Percentiles rank a stretch among this genome's conserved stretches.
These are phyloP conservation scores for Pichia sp. DNA, from an alignment of 1,139 yeast species.

Conservation along the genomic window DNA sequence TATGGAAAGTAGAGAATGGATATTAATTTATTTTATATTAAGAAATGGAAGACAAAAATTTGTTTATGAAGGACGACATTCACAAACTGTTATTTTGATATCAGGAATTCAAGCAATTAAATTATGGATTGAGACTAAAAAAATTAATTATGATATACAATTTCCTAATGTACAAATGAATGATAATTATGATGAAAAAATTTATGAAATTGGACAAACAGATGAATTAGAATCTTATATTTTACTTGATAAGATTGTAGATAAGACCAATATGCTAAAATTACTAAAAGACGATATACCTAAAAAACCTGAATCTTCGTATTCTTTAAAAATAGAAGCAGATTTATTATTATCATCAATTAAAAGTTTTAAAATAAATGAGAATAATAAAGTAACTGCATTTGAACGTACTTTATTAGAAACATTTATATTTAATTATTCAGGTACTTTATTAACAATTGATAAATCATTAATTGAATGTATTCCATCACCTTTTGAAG, in stretches of 20 bases:
- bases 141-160: not conserved
- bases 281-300: not conserved
- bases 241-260: conserved; percentile 4
- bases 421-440: conserved; percentile 27
- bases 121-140: conserved; percentile 18
- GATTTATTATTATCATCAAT: too few relatives aligned
- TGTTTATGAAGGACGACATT: conserved; percentile 18
- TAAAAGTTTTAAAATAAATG: too few relatives aligned
- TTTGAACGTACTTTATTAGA: conserved; percentile 28
- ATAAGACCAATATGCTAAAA: conserved; percentile 4
- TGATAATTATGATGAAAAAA: not conserved
- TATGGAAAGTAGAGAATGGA: conserved; percentile 24
- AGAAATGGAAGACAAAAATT: conserved; percentile 24
- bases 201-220: not conserved
- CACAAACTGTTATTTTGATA: conserved; percentile 20
- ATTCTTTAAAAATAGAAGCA: too few relatives aligned
- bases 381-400: conserved; percentile 7
- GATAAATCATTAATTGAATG: conserved; percentile 20
- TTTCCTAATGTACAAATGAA: not conserved
- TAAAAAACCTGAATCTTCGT: not conserved
- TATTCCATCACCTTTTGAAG: conserved; percentile 29
- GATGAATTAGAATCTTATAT: conserved; percentile 5
- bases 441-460: conserved; percentile 26
- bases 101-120: conserved; percentile 22
- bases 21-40: conserved; percentile 21